These are phyloP conservation scores for Aschersonia sp. DNA, from an alignment of 2,329 filamentous ascomycete species.

Conservation along the genomic window DNA sequence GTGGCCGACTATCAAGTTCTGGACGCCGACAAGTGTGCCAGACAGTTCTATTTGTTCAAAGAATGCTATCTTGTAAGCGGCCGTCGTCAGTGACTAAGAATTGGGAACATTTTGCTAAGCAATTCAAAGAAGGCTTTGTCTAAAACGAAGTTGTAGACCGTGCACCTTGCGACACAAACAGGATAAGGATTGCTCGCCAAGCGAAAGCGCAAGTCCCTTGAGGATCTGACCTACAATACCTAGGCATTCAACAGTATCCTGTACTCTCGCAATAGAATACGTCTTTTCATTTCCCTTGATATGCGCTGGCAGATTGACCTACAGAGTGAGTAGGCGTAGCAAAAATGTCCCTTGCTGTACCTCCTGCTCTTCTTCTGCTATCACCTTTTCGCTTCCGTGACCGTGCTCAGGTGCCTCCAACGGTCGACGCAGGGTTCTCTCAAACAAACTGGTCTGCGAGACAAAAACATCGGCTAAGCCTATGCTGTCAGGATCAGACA, in stretches of 20 bases:
- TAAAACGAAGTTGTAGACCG: not conserved
- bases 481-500: conserved; percentile 63
- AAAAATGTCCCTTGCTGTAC: conserved; percentile 71
- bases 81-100: no score
- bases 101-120: no score
- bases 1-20: conserved; percentile 80
- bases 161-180: not conserved
- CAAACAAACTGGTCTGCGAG: conserved; percentile 51
- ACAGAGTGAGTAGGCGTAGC: conserved; percentile 62
- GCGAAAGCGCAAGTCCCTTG: no score
- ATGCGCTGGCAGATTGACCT: conserved; percentile 9
- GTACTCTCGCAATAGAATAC: not conserved
- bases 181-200: no score
- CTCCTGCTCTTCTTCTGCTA: conserved; percentile 73
- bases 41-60: conserved; percentile 74
- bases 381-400: conserved; percentile 27
- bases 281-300: not conserved
- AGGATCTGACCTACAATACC: no score
- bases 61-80: conserved; percentile 67
- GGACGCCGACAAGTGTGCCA: conserved; percentile 77
- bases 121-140: no score
- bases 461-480: conserved; percentile 58
- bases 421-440: conserved; percentile 63
- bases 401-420: conserved; percentile 36
- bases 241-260: no score